Percentiles rank a stretch among this genome's conserved stretches.
Evolutionary conservation across 805 yeast species (phyloP).

Genomic region (Saturnispora zaruensis): DNA sequence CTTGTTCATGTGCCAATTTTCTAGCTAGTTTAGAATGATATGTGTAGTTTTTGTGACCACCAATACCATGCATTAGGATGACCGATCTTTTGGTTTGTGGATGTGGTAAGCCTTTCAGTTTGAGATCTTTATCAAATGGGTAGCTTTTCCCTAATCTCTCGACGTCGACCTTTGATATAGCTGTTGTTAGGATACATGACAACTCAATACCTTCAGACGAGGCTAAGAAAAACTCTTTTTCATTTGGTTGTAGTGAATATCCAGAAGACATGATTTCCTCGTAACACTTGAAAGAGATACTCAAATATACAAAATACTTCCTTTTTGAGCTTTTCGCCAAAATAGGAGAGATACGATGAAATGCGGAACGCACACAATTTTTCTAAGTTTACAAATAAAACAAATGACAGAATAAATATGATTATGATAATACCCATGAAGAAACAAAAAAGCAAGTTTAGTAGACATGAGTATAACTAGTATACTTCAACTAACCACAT

Average conservation of each 20-base stretch:
- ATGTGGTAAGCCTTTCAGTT: not conserved
- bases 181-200: conserved; percentile 18
- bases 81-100: conserved; percentile 30
- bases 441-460: not conserved
- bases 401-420: not conserved
- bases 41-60: conserved; percentile 75
- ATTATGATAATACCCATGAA: not conserved
- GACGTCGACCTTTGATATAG: conserved; percentile 14
- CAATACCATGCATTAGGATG: conserved; percentile 72
- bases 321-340: not conserved
- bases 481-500: not conserved
- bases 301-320: not conserved
- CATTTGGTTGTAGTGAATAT: conserved; percentile 13
- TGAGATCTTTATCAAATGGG: conserved; percentile 3
- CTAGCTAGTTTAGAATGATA: conserved; percentile 61
- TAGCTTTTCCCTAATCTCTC: conserved; percentile 7
- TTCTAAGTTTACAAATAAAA: not conserved
- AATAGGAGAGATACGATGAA: not conserved
- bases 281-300: not conserved
- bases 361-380: not conserved
- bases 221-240: conserved; percentile 11
- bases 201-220: conserved; percentile 6
- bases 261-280: not conserved
- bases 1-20: conserved; percentile 46
- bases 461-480: not conserved